These are phyloP conservation scores for Nothophaeocryptopus gaeumannii DNA, from an alignment of 2,329 filamentous ascomycete genomes.

Conservation along the genomic window DNA sequence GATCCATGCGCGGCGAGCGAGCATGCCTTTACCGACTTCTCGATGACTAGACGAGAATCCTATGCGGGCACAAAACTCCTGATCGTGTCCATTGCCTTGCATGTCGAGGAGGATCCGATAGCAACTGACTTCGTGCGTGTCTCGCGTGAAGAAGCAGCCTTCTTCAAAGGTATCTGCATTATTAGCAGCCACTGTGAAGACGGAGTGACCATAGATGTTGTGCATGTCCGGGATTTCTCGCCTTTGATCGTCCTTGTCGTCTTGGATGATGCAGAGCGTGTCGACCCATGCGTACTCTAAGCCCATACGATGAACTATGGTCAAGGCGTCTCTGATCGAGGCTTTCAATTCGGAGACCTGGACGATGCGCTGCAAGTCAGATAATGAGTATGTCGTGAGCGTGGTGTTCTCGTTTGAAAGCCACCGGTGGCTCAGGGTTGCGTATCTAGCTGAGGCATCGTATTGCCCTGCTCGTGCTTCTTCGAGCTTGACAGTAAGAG, in stretches of 20 bases:
- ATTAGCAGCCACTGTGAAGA: neutral
- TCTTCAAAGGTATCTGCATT: neutral
- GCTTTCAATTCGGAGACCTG: neutral
- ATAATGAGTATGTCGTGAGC: neutral
- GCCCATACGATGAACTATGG: neutral
- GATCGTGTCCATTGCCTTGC: neutral
- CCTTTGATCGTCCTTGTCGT: neutral
- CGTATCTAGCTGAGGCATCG: neutral
- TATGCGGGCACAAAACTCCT: neutral
- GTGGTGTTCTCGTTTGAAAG: neutral
- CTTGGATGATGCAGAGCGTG: slow-evolving; percentile 1
- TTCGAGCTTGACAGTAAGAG: too few species aligned
- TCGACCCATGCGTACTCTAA: neutral
- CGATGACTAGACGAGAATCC: neutral
- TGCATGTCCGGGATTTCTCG: neutral
- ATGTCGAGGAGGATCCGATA: neutral
- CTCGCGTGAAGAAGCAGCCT: neutral
- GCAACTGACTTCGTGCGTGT: neutral
- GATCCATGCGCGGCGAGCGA: neutral
- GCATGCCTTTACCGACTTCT: neutral
- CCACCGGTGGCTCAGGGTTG: neutral
- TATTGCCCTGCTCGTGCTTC: neutral
- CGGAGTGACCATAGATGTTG: neutral
- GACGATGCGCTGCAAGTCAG: neutral
- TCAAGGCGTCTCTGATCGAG: neutral